These are phyloP conservation scores for Naumovozyma castellii DNA, from an alignment of 805 yeast genomes.

Conservation along the genomic window DNA sequence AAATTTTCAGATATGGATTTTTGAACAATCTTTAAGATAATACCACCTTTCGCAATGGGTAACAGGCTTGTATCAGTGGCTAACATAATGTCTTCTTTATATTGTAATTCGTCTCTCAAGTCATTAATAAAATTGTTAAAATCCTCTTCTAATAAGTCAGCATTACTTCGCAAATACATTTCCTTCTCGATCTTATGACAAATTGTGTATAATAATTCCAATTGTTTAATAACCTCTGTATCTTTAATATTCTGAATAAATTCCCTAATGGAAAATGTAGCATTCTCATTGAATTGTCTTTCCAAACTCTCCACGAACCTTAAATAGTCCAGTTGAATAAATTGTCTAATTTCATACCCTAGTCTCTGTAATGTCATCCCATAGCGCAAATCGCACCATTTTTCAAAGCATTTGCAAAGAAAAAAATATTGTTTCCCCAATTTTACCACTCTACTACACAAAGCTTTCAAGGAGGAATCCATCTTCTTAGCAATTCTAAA, in stretches of 20 bases:
- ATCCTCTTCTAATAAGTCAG: slow-evolving; percentile 29
- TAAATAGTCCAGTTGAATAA: slow-evolving; percentile 32
- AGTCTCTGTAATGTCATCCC: slow-evolving; percentile 73
- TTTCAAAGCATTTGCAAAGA: slow-evolving; percentile 49
- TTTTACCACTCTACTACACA: slow-evolving; percentile 50
- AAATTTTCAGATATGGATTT: slow-evolving; percentile 43
- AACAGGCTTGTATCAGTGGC: slow-evolving; percentile 46
- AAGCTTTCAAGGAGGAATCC: slow-evolving; percentile 63
- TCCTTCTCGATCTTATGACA: slow-evolving; percentile 41
- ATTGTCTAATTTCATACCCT: slow-evolving; percentile 46
- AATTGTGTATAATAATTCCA: slow-evolving; percentile 52
- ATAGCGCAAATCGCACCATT: slow-evolving; percentile 42
- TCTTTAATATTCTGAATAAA: slow-evolving; percentile 44
- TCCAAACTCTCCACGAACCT: slow-evolving; percentile 39
- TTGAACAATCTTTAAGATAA: slow-evolving; percentile 55
- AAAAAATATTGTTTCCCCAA: slow-evolving; percentile 57
- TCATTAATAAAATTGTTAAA: slow-evolving; percentile 37
- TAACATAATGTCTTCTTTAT: slow-evolving; percentile 28
- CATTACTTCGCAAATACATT: slow-evolving; percentile 32
- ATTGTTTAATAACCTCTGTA: slow-evolving; percentile 29
- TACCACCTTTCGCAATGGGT: slow-evolving; percentile 67
- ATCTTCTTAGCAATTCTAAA: slow-evolving; percentile 61
- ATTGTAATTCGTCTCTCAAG: slow-evolving; percentile 31
- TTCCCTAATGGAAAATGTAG: slow-evolving; percentile 47
- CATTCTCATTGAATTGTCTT: slow-evolving; percentile 38